phyloP scores from a whole-genome alignment of 495 filamentous ascomycete genomes.

The Pyrenula massariospora region DNA sequence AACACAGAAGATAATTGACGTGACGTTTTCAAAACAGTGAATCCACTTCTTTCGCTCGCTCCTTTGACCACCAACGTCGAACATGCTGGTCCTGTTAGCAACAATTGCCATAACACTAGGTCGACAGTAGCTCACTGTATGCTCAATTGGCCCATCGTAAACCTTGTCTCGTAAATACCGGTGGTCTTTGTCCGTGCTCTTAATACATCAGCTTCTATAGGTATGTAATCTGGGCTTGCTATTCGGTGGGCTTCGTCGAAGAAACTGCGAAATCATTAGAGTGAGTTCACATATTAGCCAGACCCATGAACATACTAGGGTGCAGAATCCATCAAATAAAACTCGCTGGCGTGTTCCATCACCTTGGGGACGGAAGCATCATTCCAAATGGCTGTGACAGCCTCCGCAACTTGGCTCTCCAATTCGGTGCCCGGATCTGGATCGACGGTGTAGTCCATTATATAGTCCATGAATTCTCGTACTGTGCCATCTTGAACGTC shows the following conservation, averaged over 20 bases:
- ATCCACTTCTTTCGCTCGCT: conserved; percentile 99
- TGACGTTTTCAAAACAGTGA: conserved; percentile 98
- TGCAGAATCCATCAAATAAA: conserved; percentile 98
- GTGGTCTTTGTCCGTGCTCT: conserved; percentile 98
- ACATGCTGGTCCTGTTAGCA: conserved; percentile 57
- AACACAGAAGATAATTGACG: conserved; percentile 99
- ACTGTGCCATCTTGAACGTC: conserved; percentile 60
- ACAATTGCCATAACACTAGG: conserved; percentile 3
- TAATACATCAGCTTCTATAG: conserved; percentile 84
- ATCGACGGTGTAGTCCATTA: conserved; percentile 80
- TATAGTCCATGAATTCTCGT: conserved; percentile 61
- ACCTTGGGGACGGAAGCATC: conserved; percentile 74
- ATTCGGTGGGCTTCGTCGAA: conserved; percentile 89
- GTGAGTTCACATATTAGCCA: not conserved
- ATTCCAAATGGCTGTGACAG: conserved; percentile 79
- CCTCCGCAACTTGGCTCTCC: conserved; percentile 65
- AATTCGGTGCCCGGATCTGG: conserved; percentile 75
- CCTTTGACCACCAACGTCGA: conserved; percentile 93
- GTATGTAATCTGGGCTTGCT: conserved; percentile 73
- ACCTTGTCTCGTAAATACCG: conserved; percentile 96
- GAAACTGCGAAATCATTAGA: conserved; percentile 50
- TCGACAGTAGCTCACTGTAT: conserved; percentile 65
- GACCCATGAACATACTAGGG: conserved; percentile 59
- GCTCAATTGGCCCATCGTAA: conserved; percentile 94
- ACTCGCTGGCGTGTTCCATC: conserved; percentile 92